These are phyloP conservation scores for Umbelopsis vinacea DNA, from an alignment of 192 early-diverging fungal genomes.

Conservation along the genomic window DNA sequence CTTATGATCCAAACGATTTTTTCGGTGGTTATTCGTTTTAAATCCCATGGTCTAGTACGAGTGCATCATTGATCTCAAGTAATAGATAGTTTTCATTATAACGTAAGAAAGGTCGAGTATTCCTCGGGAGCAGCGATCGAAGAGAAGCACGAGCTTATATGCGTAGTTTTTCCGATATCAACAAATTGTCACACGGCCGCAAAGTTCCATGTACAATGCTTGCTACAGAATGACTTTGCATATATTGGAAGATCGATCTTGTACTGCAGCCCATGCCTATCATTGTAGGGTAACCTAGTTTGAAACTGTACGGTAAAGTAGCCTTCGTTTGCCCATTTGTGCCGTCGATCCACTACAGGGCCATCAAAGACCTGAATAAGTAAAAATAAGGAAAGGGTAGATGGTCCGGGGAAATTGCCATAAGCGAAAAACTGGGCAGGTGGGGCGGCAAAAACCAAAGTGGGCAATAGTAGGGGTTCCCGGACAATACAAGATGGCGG, in stretches of 20 bases:
- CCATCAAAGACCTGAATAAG: not conserved
- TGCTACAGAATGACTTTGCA: not conserved
- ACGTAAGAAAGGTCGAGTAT: not conserved
- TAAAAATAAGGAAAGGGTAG: not conserved
- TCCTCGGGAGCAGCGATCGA: not conserved
- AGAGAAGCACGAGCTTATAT: not conserved
- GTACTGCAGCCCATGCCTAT: not conserved
- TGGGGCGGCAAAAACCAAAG: not conserved
- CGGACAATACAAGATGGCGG: too few relatives aligned
- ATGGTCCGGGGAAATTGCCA: not conserved
- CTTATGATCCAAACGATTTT: too few relatives aligned
- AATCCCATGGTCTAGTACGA: too few relatives aligned
- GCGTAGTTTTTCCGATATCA: not conserved
- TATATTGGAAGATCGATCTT: not conserved
- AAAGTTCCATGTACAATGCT: not conserved
- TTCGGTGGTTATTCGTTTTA: too few relatives aligned
- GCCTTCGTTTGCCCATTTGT: too few relatives aligned
- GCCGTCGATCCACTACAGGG: not conserved
- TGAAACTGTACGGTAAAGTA: too few relatives aligned
- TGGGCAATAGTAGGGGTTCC: too few relatives aligned
- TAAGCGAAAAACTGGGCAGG: not conserved
- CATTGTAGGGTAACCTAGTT: too few relatives aligned
- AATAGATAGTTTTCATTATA: too few relatives aligned
- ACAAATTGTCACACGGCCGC: slow-evolving; percentile 6
- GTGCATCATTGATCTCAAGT: too few relatives aligned